Evolutionary conservation across 2,329 filamentous ascomycete genomes (phyloP), one percentile per base, ranked within the genome.

Genomic region (Gaeumannomyces tritici): DNA sequence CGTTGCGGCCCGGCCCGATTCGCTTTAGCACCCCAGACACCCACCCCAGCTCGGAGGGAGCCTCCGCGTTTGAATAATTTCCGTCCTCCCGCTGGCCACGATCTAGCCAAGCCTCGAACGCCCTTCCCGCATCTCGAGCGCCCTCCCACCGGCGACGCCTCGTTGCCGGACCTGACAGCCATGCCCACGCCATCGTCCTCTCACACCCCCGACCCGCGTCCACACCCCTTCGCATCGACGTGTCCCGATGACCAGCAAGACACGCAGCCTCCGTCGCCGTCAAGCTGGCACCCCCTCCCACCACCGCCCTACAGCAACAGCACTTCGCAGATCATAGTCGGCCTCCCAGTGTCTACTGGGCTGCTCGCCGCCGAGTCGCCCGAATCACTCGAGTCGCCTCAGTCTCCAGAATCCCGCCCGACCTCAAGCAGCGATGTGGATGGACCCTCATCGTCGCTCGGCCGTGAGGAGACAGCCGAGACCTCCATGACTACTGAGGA

Each of bases 211-310:
- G 64, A 67, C 3, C 59, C 65, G 26, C 71, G 60, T 28, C 15
- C 31, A 18, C 29, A 74, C 63, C 70, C 68, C 62, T 76, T 77
- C 56, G 64, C 62, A 66, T 75, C 75, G 57, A 76, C 76, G 66
- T 80, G 77, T 63, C 77, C 77, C 63, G 77, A 80, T 63, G 75
- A 79, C 29, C 68, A 73, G 70, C 60, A 67, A 47, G 26, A n/a
- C n/a, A 31, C 55, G 13, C 51, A 55, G 69, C 62, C 69, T 61
- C 60, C 66, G 61, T 63, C 71, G 64, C 64, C 65, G 9, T 62
- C 69, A 24, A 65, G 63, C 63, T 72, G 71, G 70, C 65, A 62
- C 27, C 63, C 63, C 18, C 61, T 58, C 21, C 60, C 64, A 0
- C 64, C 67, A 12, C 61, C 65, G 24, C 47, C 65, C 3, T 67